These are phyloP conservation scores for Strigomonas culicis DNA, from an alignment of 208 protist species.

Conservation along the genomic window DNA sequence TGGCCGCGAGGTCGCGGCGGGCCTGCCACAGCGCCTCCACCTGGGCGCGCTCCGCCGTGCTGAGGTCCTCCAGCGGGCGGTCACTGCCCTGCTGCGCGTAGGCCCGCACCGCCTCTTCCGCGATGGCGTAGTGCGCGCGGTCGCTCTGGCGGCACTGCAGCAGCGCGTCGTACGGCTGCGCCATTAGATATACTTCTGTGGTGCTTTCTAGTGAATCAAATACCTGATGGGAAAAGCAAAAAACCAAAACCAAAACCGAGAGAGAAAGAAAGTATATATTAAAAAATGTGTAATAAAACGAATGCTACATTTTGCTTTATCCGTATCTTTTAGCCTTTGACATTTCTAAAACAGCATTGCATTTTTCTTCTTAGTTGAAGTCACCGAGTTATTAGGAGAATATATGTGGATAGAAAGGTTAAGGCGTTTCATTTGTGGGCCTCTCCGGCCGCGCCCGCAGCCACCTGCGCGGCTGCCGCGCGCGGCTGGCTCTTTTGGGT, in stretches of 20 bases:
- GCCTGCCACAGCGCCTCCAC: background rate
- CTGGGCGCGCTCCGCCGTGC: background rate
- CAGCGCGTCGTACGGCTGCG: slow-evolving; percentile 43
- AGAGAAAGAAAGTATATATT: no score
- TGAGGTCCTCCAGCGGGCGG: slow-evolving; percentile 3
- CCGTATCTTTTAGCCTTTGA: background rate
- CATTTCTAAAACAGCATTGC: background rate
- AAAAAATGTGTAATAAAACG: background rate
- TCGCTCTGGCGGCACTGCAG: slow-evolving; percentile 46
- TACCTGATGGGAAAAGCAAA: no score
- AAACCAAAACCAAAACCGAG: no score
- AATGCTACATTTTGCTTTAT: background rate
- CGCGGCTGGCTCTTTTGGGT: background rate
- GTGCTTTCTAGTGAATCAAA: slow-evolving; percentile 1
- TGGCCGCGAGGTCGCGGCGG: background rate
- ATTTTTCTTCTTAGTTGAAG: slow-evolving; percentile 3
- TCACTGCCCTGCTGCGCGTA: slow-evolving; percentile 9
- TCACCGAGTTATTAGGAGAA: slow-evolving; percentile 5
- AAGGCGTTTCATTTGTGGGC: no score
- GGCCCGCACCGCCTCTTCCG: slow-evolving; percentile 13
- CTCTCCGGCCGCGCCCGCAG: slow-evolving; percentile 4
- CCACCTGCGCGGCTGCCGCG: background rate
- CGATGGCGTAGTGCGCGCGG: slow-evolving; percentile 14
- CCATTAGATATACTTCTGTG: background rate
- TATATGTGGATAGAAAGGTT: background rate